A percentile compares a stretch with the other conserved stretches of the same genome.
phyloP scores from a whole-genome alignment of 805 yeast genomes.

The Starmera caribaea region DNA sequence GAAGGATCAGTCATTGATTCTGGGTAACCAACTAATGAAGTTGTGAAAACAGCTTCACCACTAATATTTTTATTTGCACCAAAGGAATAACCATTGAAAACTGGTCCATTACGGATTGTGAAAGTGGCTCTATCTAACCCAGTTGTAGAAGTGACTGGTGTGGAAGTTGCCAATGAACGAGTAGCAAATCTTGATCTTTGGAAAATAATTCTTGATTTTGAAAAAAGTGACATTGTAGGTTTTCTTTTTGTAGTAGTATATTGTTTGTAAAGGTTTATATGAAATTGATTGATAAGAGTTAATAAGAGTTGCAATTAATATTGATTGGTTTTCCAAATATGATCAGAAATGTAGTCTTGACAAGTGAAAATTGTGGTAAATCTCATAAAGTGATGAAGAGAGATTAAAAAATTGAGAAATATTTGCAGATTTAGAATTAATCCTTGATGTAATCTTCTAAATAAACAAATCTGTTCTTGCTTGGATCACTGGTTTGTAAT shows the following conservation, averaged over 20 bases:
- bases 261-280: not conserved
- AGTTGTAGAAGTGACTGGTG: constrained; percentile 17
- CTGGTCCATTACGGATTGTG: constrained; percentile 87
- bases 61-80: constrained; percentile 90
- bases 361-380: constrained; percentile 25
- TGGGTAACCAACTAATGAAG: constrained; percentile 96
- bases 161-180: constrained; percentile 17
- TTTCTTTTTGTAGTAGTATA: too few relatives aligned
- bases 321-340: constrained; percentile 42
- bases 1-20: constrained; percentile 99
- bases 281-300: too few relatives aligned
- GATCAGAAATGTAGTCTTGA: constrained; percentile 41
- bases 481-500: too few relatives aligned
- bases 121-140: constrained; percentile 74
- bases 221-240: too few relatives aligned
- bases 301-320: constrained; percentile 16
- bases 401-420: too few relatives aligned
- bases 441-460: too few relatives aligned
- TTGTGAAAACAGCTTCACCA: constrained; percentile 97
- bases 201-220: constrained; percentile 14
- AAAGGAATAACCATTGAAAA: constrained; percentile 86
- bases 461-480: too few relatives aligned
- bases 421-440: too few relatives aligned
- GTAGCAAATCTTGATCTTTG: constrained; percentile 17
- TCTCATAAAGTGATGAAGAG: constrained; percentile 13